Base-by-base conservation (phyloP, 495 filamentous ascomycete genomes). In the Talaromyces adpressus region DNA sequence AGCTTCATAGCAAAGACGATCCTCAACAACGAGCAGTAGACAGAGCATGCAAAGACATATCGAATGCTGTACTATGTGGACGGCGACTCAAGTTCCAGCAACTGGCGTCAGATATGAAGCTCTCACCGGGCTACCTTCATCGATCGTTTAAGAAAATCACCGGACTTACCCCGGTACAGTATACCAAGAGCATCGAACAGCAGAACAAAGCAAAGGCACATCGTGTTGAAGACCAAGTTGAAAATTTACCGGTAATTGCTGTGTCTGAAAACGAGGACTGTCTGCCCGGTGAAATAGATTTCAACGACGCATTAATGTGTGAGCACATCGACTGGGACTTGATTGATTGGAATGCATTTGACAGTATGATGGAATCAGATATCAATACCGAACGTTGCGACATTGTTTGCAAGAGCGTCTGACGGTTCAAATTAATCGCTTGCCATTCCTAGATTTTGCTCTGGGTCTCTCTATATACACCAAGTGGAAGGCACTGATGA, bases 91-190 rank as follows among this genome's bases (percentile, higher is more conserved):
- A 61, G 1, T 12, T 66, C n/a, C 63, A 66, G 29, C 54, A 64
- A 22, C 12, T 66, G 23, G 66, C 64, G 29, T 6, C n/a, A 41
- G 64, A 66, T 56, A 61, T 58, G 12, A 64, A 64, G 32, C 61
- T 68, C 8, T 36, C 66, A 41, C 61, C 64, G 14, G 66, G 66
- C 36, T 66, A 66, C 45, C 66, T 68, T n/a, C 63, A 56, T 18
- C 61, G 66, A 16, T 61, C 66, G 9, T 68, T 68, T 23, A 68
- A 68, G 57, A 63, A 62, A 57, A 62, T 51, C 4, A 68, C 63
- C 57, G 66, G 66, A 2, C 30, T 66, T 12, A 68, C 66, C 1
- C 36, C 36, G 36, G 36, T 41, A 16, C 36, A 41, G 36, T 41
- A 41, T 41, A 16, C 14, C 36, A 41, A 41, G 14, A 12, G 11